Base-by-base conservation (phyloP, 2,329 filamentous ascomycete species). In the Fusarium cicatricum region DNA sequence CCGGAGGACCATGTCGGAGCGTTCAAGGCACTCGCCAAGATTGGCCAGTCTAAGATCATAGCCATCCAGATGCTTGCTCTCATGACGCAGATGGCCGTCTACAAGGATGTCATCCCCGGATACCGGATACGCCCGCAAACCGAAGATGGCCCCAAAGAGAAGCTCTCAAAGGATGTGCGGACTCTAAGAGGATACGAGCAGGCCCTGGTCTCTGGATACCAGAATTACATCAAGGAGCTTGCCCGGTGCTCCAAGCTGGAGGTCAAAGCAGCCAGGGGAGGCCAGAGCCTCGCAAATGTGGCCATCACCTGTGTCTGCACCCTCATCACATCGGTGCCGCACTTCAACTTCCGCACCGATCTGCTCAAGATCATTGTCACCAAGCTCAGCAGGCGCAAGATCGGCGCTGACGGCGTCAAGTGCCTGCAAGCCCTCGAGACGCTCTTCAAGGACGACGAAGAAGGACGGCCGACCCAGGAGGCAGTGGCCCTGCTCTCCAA, bases 321-420 rank as follows among this genome's bases (percentile, higher is more conserved):
- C 26, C 82, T 99, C 14, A 77, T 98, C 34, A 85, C 85, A 16
- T 82, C 89, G 2, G 92, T 97, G 1, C 91, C 95, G 4, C 96
- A 99, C 78, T 99, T 99, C 85, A 99, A 99, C 80, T 97, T 96
- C 75, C 89, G 95, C 34, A 84, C 82, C 42, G 94, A 99, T 47
- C 80, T 99, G 47, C 78, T 99, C 58, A 92, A 91, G 74, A 94
- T 98, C 53, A 72, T 99, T 12, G 88, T 97, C 17, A 87, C 87
- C 65, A 95, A 95, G 73, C 81, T 99, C 31, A 92, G 91, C 69
- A 84, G 82, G 52, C 85, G 87, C 65, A 84, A 83, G 48, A 77
- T 91, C 1, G 91, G 96, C 70, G 82, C 81, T 3, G 89, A 96
- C 59, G 95, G 92, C 63, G 74, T 84, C 60, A 93, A 91, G 72